phyloP scores from a whole-genome alignment of 148 eudicot genomes.

The Camellia japonica region DNA sequence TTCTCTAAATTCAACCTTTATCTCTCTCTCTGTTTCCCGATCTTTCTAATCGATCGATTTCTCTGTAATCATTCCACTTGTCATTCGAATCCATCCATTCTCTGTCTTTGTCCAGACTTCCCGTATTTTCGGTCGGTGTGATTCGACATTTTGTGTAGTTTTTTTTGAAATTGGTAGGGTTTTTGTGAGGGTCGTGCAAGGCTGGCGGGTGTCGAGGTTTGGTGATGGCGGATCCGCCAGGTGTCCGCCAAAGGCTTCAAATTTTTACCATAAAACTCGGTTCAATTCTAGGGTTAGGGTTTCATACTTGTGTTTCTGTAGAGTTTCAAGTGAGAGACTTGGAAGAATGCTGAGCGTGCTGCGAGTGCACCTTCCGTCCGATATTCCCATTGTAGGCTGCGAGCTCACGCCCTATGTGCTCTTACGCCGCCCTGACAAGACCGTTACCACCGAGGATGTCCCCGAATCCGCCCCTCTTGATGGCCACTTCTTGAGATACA shows the following conservation, averaged over 20 bases:
- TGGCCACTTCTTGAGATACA: conserved; percentile 86
- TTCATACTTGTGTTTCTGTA: conserved; percentile 4
- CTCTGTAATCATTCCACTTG: not conserved
- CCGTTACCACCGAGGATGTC: conserved; percentile 66
- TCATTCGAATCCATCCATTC: conserved; percentile 9
- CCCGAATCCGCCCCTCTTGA: conserved; percentile 71
- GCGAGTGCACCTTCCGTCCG: conserved; percentile 92
- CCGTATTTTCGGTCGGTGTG: not conserved
- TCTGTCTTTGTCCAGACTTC: not conserved
- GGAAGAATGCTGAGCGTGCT: conserved; percentile 79
- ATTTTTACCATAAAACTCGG: not conserved
- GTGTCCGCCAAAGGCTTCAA: conserved; percentile 43
- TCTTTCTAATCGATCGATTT: conserved; percentile 24
- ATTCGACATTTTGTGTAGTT: not conserved
- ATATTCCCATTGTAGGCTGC: conserved; percentile 94
- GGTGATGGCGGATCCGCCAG: conserved; percentile 86
- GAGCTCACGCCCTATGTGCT: conserved; percentile 92
- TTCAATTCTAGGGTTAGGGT: conserved; percentile 27
- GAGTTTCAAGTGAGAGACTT: conserved; percentile 25
- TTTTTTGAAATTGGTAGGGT: not conserved
- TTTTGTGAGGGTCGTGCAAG: conserved; percentile 21
- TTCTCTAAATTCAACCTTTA: conserved; percentile 9
- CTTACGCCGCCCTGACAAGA: conserved; percentile 64
- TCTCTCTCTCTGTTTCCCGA: not conserved
- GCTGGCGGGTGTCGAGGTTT: conserved; percentile 61